These are phyloP conservation scores for Parmales sp. DNA, from an alignment of 108 stramenopile species.

Conservation along the genomic window DNA sequence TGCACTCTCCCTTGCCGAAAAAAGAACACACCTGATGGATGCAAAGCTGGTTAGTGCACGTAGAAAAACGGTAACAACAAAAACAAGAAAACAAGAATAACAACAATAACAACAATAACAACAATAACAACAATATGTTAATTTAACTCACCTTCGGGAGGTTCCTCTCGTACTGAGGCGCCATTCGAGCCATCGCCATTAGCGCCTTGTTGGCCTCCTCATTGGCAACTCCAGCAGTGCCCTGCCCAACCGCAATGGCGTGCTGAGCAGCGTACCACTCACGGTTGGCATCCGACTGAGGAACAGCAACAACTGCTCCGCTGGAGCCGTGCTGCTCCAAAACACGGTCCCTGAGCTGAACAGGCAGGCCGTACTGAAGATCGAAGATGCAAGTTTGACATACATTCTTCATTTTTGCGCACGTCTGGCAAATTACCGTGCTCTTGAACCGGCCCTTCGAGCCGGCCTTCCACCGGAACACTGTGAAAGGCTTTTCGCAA, in stretches of 20 bases:
- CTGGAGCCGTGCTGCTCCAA: slow-evolving; percentile 56
- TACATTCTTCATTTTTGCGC: slow-evolving; percentile 92
- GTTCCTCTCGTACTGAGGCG: slow-evolving; percentile 88
- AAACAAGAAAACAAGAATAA: too few relatives aligned
- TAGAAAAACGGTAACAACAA: too few relatives aligned
- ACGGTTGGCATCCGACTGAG: slow-evolving; percentile 76
- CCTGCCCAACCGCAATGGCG: slow-evolving; percentile 58
- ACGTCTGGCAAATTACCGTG: slow-evolving; percentile 91
- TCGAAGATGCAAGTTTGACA: slow-evolving; percentile 98
- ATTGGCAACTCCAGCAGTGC: slow-evolving; percentile 40
- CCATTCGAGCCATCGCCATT: slow-evolving; percentile 76
- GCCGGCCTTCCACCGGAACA: slow-evolving; percentile 96
- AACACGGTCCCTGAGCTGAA: slow-evolving; percentile 82
- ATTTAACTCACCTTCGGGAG: slow-evolving; percentile 85
- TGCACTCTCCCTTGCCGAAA: slow-evolving; percentile 90
- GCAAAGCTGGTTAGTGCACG: too few relatives aligned
- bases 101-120: too few relatives aligned
- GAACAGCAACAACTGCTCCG: slow-evolving; percentile 47
- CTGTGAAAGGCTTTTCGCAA: slow-evolving; percentile 86
- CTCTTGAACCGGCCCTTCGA: slow-evolving; percentile 84
- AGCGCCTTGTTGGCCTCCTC: slow-evolving; percentile 61
- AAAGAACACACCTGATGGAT: slow-evolving; percentile 93
- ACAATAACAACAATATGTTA: too few relatives aligned
- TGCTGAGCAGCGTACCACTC: slow-evolving; percentile 71
- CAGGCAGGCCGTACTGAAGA: slow-evolving; percentile 88